phyloP scores from a whole-genome alignment of 2,329 filamentous ascomycete species.

The Huntiella abstrusa region DNA sequence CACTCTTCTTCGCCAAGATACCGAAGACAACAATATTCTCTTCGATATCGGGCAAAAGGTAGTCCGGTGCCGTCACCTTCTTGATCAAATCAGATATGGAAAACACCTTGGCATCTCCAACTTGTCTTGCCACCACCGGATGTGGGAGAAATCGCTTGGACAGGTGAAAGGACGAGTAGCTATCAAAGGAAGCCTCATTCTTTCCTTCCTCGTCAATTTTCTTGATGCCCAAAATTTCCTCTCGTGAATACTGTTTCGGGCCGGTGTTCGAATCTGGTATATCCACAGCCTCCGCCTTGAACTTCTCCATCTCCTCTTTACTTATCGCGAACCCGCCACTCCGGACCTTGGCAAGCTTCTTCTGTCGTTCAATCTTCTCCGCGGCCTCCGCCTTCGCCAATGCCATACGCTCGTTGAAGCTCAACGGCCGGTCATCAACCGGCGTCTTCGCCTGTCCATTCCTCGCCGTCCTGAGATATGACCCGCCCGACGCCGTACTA shows the following conservation, averaged over 20 bases:
- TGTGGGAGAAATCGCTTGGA: constrained; percentile 71
- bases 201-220: constrained; percentile 22
- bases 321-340: constrained; percentile 38
- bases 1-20: constrained; percentile 74
- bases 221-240: constrained; percentile 33
- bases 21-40: constrained; percentile 80
- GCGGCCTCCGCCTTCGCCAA: constrained; percentile 42
- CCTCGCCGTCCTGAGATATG: constrained; percentile 8
- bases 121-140: constrained; percentile 54
- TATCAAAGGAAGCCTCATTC: constrained; percentile 51
- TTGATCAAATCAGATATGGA: constrained; percentile 64
- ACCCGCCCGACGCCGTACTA: background rate
- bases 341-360: constrained; percentile 33
- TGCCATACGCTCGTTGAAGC: constrained; percentile 75
- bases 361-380: constrained; percentile 29
- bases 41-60: constrained; percentile 62
- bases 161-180: constrained; percentile 71
- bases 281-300: constrained; percentile 37
- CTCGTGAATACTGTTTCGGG: constrained; percentile 39
- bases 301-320: constrained; percentile 38
- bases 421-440: constrained; percentile 22
- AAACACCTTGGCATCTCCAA: constrained; percentile 60
- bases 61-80: constrained; percentile 65
- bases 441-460: constrained; percentile 2
- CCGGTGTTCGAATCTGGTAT: constrained; percentile 30